phyloP scores from a whole-genome alignment of 2,329 filamentous ascomycete species.

The Alternaria gaisen region DNA sequence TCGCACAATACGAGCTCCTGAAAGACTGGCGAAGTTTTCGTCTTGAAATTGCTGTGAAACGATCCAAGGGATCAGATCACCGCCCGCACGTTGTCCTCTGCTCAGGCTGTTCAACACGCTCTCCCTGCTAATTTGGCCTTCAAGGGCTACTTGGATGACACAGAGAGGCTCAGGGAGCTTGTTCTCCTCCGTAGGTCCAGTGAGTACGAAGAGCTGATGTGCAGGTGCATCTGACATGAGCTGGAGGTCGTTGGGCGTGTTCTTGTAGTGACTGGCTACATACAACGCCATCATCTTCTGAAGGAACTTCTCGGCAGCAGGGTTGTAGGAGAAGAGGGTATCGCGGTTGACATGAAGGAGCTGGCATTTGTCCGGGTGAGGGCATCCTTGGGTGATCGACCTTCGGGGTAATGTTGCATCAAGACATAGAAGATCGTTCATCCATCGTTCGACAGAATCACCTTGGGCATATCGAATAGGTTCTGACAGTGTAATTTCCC shows the following conservation, averaged over 20 bases:
- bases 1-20: conserved; percentile 88
- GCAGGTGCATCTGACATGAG: conserved; percentile 98
- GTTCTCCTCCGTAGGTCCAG: conserved; percentile 81
- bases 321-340: conserved; percentile 97
- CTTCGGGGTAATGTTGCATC: conserved; percentile 88
- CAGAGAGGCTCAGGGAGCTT: conserved; percentile 91
- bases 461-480: conserved; percentile 94
- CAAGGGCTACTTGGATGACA: conserved; percentile 91
- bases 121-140: conserved; percentile 92
- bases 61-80: conserved; percentile 96
- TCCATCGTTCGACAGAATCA: conserved; percentile 93
- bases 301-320: conserved; percentile 94
- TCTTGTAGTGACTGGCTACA: conserved; percentile 97
- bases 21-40: conserved; percentile 92
- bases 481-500: conserved; percentile 91
- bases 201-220: conserved; percentile 93
- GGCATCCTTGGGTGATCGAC: conserved; percentile 77
- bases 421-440: conserved; percentile 91
- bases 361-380: conserved; percentile 90
- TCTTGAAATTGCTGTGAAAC: conserved; percentile 99
- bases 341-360: conserved; percentile 94
- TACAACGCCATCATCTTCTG: conserved; percentile 99
- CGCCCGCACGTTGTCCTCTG: conserved; percentile 85
- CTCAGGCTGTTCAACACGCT: conserved; percentile 91
- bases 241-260: conserved; percentile 96